Percentiles rank a stretch among this genome's conserved stretches.
These are phyloP conservation scores for Chaetothyriales sp. DNA, from an alignment of 2,329 filamentous ascomycete species.

Conservation along the genomic window DNA sequence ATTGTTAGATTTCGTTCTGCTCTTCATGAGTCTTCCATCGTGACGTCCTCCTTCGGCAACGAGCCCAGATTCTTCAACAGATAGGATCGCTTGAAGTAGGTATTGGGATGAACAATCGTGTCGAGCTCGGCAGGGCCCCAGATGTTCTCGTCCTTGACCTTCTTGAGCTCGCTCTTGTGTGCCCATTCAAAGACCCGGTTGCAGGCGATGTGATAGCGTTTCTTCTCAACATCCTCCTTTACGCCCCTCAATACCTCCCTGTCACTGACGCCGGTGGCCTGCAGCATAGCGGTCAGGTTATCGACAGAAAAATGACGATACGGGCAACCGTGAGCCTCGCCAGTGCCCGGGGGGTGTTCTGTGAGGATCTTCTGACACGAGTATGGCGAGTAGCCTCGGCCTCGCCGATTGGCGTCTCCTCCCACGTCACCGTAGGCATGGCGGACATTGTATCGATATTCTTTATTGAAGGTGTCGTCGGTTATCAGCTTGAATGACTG, in stretches of 20 bases:
- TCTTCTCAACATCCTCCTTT: constrained; percentile 73
- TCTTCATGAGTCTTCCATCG: constrained; percentile 30
- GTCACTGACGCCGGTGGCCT: constrained; percentile 66
- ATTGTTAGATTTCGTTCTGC: not conserved
- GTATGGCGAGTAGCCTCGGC: constrained; percentile 76
- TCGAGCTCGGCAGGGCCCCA: constrained; percentile 66
- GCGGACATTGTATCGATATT: constrained; percentile 94
- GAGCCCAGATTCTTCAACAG: constrained; percentile 64
- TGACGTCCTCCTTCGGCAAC: constrained; percentile 35
- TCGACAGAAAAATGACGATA: constrained; percentile 85
- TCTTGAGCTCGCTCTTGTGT: constrained; percentile 64
- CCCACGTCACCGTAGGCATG: constrained; percentile 91
- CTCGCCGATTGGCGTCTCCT: constrained; percentile 73
- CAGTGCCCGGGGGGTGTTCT: constrained; percentile 70
- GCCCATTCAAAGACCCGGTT: constrained; percentile 85
- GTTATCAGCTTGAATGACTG: constrained; percentile 69
- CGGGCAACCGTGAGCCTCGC: constrained; percentile 88
- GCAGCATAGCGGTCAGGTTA: constrained; percentile 63
- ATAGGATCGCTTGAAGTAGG: constrained; percentile 93
- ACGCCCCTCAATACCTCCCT: constrained; percentile 63
- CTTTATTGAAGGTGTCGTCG: constrained; percentile 92
- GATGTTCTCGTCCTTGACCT: constrained; percentile 57
- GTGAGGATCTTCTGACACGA: constrained; percentile 91
- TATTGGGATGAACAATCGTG: constrained; percentile 93
- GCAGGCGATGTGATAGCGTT: constrained; percentile 87